These are phyloP conservation scores for Sugiyamaella grinbergsii DNA, from an alignment of 1,139 yeast genomes.

Conservation along the genomic window DNA sequence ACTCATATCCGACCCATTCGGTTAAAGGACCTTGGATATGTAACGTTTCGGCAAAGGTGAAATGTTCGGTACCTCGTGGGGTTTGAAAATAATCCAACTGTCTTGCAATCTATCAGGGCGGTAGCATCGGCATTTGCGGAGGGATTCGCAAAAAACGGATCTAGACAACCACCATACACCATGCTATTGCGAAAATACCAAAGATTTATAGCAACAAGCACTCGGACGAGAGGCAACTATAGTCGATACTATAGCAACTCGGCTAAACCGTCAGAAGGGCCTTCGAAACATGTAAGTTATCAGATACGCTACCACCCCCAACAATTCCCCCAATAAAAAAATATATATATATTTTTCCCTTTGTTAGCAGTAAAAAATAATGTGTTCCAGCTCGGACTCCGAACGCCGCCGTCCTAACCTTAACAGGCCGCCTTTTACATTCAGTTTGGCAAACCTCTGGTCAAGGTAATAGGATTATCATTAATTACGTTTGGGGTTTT, in stretches of 20 bases:
- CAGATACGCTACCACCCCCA: not conserved
- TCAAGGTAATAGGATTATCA: slow-evolving; percentile 29
- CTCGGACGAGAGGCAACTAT: not conserved
- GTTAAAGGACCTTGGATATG: slow-evolving; percentile 7
- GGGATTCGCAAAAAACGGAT: no score
- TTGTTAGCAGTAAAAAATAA: not conserved
- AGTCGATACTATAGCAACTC: slow-evolving; percentile 5
- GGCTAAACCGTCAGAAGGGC: slow-evolving; percentile 5
- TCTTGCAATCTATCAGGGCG: not conserved
- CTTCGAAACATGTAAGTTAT: slow-evolving; percentile 21
- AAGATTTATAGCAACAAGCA: not conserved
- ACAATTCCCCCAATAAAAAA: not conserved
- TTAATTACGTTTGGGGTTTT: slow-evolving; percentile 29
- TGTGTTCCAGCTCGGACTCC: slow-evolving; percentile 2
- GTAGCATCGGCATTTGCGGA: no score
- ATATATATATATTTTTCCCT: not conserved
- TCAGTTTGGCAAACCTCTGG: slow-evolving; percentile 32
- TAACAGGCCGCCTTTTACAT: slow-evolving; percentile 29
- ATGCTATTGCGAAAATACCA: not conserved
- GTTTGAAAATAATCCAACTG: not conserved
- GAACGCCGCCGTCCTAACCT: slow-evolving; percentile 2
- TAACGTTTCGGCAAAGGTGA: no score
- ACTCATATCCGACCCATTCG: slow-evolving; percentile 7
- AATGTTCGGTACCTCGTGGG: not conserved
- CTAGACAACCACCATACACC: not conserved